Conservation (phyloP, 495 filamentous ascomycete genomes). For the Hyaloscypha finlandica region DNA sequence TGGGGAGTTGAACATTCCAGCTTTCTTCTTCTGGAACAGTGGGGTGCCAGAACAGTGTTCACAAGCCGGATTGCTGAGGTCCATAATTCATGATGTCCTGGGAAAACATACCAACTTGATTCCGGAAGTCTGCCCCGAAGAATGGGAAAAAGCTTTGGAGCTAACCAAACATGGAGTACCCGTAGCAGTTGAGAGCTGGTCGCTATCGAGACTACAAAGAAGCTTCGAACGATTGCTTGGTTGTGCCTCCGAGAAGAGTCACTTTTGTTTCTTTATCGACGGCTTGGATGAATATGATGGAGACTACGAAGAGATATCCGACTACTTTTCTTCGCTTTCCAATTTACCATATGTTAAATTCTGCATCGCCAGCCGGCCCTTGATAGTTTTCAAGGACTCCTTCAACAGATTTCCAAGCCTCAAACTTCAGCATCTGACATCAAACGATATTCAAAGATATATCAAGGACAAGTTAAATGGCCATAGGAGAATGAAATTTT, state of each 20-base stretch:
- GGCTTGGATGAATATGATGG: slow-evolving; percentile 40
- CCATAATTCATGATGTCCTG: slow-evolving; percentile 31
- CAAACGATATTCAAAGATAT: slow-evolving; percentile 12
- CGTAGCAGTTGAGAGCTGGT: background rate
- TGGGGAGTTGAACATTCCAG: slow-evolving; percentile 8
- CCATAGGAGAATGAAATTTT: background rate
- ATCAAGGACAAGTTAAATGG: slow-evolving; percentile 10
- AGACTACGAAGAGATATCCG: slow-evolving; percentile 29
- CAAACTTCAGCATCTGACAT: slow-evolving; percentile 16
- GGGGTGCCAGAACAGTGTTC: slow-evolving; percentile 35
- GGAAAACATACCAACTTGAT: slow-evolving; percentile 17
- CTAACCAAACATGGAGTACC: background rate
- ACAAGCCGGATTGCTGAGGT: slow-evolving; percentile 34
- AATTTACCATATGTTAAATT: slow-evolving; percentile 32
- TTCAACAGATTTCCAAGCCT: slow-evolving; percentile 4
- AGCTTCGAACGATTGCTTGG: slow-evolving; percentile 11
- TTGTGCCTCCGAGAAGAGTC: slow-evolving; percentile 11
- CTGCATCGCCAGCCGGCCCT: slow-evolving; percentile 40
- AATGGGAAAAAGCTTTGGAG: background rate
- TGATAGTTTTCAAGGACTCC: slow-evolving; percentile 31
- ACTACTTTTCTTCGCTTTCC: slow-evolving; percentile 13
- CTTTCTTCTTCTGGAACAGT: slow-evolving; percentile 41
- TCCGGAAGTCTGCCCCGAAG: slow-evolving; percentile 22
- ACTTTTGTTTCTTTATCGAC: slow-evolving; percentile 36
- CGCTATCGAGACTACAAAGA: background rate